phyloP scores from a whole-genome alignment of 164 flowering plant genomes.

The Stephania japonica region DNA sequence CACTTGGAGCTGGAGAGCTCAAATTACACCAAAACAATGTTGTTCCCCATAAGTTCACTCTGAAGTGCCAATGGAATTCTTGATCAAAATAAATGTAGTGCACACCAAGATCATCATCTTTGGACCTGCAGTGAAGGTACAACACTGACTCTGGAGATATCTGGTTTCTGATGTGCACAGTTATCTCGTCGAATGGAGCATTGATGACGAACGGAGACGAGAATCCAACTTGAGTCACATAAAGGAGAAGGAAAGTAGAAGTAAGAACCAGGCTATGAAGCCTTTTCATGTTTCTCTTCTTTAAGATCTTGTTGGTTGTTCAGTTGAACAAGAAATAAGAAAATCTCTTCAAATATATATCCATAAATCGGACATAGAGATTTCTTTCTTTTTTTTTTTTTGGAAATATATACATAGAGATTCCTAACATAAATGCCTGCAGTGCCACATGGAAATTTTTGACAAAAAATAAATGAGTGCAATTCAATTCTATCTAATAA shows the following conservation, averaged over 20 bases:
- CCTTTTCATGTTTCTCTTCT: too few relatives aligned
- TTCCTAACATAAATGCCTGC: too few relatives aligned
- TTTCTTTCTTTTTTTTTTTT: too few relatives aligned
- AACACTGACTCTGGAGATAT: background rate
- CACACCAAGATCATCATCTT: slow-evolving; percentile 10
- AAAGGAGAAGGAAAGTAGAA: background rate
- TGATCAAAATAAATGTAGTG: background rate
- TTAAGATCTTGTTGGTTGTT: too few relatives aligned
- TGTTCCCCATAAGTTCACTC: background rate
- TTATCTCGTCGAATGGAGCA: background rate
- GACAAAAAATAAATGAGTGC: too few relatives aligned
- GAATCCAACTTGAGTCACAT: background rate
- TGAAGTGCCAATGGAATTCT: slow-evolving; percentile 1
- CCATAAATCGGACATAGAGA: too few relatives aligned
- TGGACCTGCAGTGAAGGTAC: slow-evolving; percentile 11
- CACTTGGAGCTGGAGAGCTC: background rate
- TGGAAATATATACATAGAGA: too few relatives aligned
- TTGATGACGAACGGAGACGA: background rate
- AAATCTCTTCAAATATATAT: too few relatives aligned
- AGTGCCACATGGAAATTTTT: too few relatives aligned
- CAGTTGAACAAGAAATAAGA: too few relatives aligned
- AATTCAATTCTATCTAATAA: too few relatives aligned
- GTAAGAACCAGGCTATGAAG: background rate
- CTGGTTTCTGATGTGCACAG: background rate
- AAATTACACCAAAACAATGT: slow-evolving; percentile 8